Evolutionary conservation across 345 rosid species (phyloP), one percentile per base, ranked within the genome.

Genomic region (Ricinus communis): DNA sequence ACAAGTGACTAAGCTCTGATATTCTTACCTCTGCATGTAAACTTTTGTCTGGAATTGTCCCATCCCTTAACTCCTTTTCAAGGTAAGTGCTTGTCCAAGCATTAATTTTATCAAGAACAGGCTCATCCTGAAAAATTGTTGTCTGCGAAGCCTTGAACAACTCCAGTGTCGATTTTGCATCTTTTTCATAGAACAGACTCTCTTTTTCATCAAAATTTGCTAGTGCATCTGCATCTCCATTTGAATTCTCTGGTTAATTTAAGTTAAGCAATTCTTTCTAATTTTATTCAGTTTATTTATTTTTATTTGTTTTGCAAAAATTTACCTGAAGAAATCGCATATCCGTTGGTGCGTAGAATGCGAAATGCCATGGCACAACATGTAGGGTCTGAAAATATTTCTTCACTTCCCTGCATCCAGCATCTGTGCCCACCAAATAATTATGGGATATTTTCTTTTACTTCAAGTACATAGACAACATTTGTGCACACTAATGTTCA

Each of bases 341-440:
- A 62, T 10, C 66, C 66, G 12, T 62, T 19, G 6, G 22, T 8
- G 2, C 65, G 13, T 13, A 60, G 46, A 1, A 60, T 22, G 5
- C 65, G 65, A 40, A 62, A 62, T 40, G 8, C 66, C 30, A 22
- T 40, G 46, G 66, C 30, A 21, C 49, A 62, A 62, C 49, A n/a
- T 38, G 14, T 25, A 3, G 66, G 30, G 12, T 62, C 50, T 13
- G 11, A 38, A 62, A 62, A 62, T 62, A 62, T 62, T 62, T 62
- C 66, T 62, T 62, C 49, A 41, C 27, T 62, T 11, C 66, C 50
- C 18, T 62, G 28, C 10, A 9, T 21, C 66, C 30, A 62, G 16
- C 4, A 40, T 38, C 50, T 62, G 50, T 15, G 5, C 46, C 14
- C 50, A 22, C 43, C 28, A 1, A 61, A 38, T 5, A 2, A 21